These are phyloP conservation scores for Galerina marginata DNA, from an alignment of 768 basidiomycete species.

Conservation along the genomic window DNA sequence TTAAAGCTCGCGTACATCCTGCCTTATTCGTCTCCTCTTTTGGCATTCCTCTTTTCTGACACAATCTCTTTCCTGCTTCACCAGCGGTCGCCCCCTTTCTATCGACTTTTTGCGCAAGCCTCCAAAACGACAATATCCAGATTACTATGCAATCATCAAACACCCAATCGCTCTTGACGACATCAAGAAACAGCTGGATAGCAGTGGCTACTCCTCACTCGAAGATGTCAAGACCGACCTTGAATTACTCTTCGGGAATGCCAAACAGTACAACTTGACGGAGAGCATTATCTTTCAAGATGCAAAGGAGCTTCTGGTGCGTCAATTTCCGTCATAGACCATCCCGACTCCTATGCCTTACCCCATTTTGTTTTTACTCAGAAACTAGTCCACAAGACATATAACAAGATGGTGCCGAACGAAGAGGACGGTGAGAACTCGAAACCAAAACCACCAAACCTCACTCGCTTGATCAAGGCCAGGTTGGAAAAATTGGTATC, in stretches of 20 bases:
- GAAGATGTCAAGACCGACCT: constrained; percentile 73
- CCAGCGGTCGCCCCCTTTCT: constrained; percentile 69
- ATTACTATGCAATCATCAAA: constrained; percentile 84
- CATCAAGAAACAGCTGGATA: constrained; percentile 80
- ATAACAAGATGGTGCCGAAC: constrained; percentile 49
- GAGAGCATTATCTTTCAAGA: constrained; percentile 81
- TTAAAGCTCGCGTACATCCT: constrained; percentile 45
- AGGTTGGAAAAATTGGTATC: constrained; percentile 75
- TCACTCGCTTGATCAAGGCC: constrained; percentile 69
- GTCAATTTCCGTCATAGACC: constrained; percentile 29
- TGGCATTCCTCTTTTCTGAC: constrained; percentile 27
- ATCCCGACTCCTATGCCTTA: constrained; percentile 7
- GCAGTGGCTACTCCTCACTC: constrained; percentile 61
- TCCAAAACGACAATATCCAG: constrained; percentile 75
- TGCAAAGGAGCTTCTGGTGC: constrained; percentile 81
- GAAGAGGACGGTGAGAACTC: constrained; percentile 45
- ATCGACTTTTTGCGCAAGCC: constrained; percentile 72
- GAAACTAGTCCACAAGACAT: constrained; percentile 58
- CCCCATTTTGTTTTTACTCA: constrained; percentile 24
- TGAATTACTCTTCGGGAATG: constrained; percentile 81
- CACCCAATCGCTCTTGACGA: constrained; percentile 88
- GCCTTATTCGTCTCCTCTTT: constrained; percentile 38
- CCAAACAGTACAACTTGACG: constrained; percentile 81
- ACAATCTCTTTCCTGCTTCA: constrained; percentile 25
- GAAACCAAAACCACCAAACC: constrained; percentile 65